Conservation (phyloP, 345 rosid genomes). For the Trapa incisa region DNA sequence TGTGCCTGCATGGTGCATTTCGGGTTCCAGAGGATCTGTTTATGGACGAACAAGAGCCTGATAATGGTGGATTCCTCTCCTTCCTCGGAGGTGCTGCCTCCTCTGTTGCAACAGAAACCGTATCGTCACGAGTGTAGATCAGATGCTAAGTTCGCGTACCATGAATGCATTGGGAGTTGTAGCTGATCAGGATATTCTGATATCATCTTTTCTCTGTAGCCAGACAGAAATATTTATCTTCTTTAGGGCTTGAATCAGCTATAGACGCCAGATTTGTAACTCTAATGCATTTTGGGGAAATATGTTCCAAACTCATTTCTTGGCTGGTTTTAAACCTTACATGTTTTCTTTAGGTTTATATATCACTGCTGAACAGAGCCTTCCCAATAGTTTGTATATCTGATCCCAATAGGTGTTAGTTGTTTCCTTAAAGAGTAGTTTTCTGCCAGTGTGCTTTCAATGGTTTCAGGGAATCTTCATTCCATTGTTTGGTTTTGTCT, state of each 20-base stretch:
- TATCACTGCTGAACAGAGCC: background rate
- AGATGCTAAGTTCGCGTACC: background rate
- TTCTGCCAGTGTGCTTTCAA: background rate
- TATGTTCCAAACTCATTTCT: background rate
- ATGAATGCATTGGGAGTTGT: background rate
- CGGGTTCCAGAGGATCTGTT: constrained; percentile 18
- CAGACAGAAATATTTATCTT: background rate
- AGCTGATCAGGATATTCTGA: background rate
- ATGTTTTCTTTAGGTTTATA: background rate
- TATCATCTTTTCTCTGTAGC: background rate
- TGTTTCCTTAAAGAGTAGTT: background rate
- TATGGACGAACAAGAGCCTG: constrained; percentile 14
- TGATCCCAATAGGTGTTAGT: background rate
- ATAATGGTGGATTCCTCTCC: constrained; percentile 11
- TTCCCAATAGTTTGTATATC: background rate
- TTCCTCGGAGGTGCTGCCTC: constrained; percentile 13
- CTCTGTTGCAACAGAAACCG: constrained; percentile 5
- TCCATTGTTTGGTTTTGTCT: too few relatives aligned
- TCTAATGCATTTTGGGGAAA: background rate
- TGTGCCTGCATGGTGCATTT: constrained; percentile 11
- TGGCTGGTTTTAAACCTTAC: background rate
- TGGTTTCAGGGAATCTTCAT: too few relatives aligned
- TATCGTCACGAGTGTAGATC: constrained; percentile 1
- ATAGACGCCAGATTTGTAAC: background rate
- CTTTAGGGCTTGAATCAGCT: background rate